Base-by-base conservation (phyloP, 2,329 filamentous ascomycete genomes). In the Claviceps digitariae region DNA sequence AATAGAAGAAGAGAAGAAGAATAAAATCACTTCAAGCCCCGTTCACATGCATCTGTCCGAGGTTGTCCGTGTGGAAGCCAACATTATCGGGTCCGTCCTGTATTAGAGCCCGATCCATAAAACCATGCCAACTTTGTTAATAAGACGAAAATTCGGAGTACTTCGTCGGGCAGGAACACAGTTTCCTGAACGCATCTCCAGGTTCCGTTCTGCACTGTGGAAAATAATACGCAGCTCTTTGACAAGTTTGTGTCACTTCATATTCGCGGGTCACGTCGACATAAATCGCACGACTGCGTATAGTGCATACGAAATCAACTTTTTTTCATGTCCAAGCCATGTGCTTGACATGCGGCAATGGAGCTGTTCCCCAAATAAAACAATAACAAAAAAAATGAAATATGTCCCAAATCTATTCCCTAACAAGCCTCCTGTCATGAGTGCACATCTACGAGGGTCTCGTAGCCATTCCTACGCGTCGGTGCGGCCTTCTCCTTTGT, bases 371-470 rank as follows among this genome's bases (percentile, higher is more conserved):
- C 31, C 27, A 5, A 29, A 29, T 7, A 5, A 23, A 17, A 38
- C 13, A 45, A 44, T 13, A 34, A 48, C 15, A 5, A 48, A 45
- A 51, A 48, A 56, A 55, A 51, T 48, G 40, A 52, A 62, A 63
- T 58, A 46, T 51, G 60, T 61, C 60, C 58, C 62, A 60, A 64
- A 61, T 67, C 65, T 67, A 67, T 67, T 59, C 60, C 60, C 61
- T 63, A 57, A 64, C 40, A 55, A 58, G 53, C 56, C 53, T 57
- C 49, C 44, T 48, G 54, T 59, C 58, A 58, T 60, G 55, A 57
- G 57, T 57, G 56, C 59, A 59, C 55, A 51, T 57, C 60, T 60
- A 58, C 61, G 54, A 57, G 52, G 64, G 61, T 65, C 62, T 59
- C 60, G 55, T 62, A 60, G 58, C 60, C 57, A 55, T 63, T 58